These are phyloP conservation scores for Colletotrichum liriopes DNA, from an alignment of 2,329 filamentous ascomycete species.

Conservation along the genomic window DNA sequence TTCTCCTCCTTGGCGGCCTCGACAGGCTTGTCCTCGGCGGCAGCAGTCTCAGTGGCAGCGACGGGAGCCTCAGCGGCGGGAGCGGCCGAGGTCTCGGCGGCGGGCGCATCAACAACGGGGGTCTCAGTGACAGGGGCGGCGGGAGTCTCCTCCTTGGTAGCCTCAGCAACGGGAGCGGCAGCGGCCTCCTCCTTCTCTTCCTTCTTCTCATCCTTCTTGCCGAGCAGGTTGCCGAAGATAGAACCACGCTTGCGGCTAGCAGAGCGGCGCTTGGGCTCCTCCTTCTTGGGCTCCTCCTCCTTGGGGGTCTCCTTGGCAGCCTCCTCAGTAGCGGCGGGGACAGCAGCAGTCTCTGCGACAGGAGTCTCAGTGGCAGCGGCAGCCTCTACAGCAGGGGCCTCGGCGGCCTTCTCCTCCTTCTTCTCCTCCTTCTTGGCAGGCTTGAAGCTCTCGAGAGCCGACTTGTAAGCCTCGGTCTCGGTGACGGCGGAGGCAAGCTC, in stretches of 20 bases:
- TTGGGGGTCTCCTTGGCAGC: slow-evolving; percentile 55
- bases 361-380: slow-evolving; percentile 51
- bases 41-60: slow-evolving; percentile 45
- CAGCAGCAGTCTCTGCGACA: slow-evolving; percentile 49
- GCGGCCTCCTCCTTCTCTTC: slow-evolving; percentile 59
- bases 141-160: slow-evolving; percentile 50
- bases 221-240: slow-evolving; percentile 72
- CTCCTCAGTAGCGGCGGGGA: slow-evolving; percentile 48
- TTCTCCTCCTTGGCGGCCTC: slow-evolving; percentile 54
- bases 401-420: slow-evolving; percentile 60
- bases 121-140: slow-evolving; percentile 50
- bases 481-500: slow-evolving; percentile 80
- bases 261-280: slow-evolving; percentile 75
- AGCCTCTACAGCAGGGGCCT: slow-evolving; percentile 55
- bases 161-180: slow-evolving; percentile 51
- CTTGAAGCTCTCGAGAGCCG: slow-evolving; percentile 80
- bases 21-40: slow-evolving; percentile 47
- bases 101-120: slow-evolving; percentile 53
- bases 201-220: slow-evolving; percentile 69
- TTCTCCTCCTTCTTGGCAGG: slow-evolving; percentile 62
- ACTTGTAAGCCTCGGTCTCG: slow-evolving; percentile 91
- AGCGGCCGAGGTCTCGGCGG: slow-evolving; percentile 57
- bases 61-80: slow-evolving; percentile 43
- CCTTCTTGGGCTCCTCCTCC: slow-evolving; percentile 64
- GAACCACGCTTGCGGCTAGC: slow-evolving; percentile 77